These are phyloP conservation scores for Capsicum chinense DNA, from an alignment of 257 asterid genomes.

Conservation along the genomic window DNA sequence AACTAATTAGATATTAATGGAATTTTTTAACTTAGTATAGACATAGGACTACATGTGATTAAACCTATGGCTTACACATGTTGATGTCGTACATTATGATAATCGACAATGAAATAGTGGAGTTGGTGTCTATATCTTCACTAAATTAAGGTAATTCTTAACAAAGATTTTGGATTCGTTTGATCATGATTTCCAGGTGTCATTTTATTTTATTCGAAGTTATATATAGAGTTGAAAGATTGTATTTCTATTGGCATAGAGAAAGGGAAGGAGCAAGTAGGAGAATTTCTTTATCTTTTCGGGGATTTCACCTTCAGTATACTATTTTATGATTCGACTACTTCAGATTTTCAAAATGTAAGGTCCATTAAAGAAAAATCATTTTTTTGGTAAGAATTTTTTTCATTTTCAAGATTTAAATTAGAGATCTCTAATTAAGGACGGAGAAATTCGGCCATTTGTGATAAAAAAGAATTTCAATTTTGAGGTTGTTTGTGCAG, in stretches of 20 bases:
- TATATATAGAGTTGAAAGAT: not conserved
- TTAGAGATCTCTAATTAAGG: not conserved
- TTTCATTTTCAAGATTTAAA: not conserved
- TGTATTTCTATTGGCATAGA: constrained; percentile 11
- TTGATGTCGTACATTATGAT: constrained; percentile 25
- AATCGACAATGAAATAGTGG: constrained; percentile 32
- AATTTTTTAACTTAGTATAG: not conserved
- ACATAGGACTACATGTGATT: constrained; percentile 13
- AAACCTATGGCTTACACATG: constrained; percentile 13
- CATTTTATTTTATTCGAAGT: constrained; percentile 26
- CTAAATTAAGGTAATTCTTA: not conserved
- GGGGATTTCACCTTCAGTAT: no score
- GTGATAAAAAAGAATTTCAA: not conserved
- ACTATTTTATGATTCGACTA: not conserved
- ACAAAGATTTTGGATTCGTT: constrained; percentile 23
- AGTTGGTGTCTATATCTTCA: constrained; percentile 34
- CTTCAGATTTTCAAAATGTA: rapidly evolving
- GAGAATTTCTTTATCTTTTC: not conserved
- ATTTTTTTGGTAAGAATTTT: not conserved
- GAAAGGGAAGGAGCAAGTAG: not conserved
- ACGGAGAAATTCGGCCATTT: no score
- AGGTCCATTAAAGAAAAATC: not conserved
- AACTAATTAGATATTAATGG: constrained; percentile 6
- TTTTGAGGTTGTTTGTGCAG: constrained; percentile 26
- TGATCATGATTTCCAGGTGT: constrained; percentile 30